These are phyloP conservation scores for Lycium barbarum DNA, from an alignment of 257 asterid species.

Conservation along the genomic window DNA sequence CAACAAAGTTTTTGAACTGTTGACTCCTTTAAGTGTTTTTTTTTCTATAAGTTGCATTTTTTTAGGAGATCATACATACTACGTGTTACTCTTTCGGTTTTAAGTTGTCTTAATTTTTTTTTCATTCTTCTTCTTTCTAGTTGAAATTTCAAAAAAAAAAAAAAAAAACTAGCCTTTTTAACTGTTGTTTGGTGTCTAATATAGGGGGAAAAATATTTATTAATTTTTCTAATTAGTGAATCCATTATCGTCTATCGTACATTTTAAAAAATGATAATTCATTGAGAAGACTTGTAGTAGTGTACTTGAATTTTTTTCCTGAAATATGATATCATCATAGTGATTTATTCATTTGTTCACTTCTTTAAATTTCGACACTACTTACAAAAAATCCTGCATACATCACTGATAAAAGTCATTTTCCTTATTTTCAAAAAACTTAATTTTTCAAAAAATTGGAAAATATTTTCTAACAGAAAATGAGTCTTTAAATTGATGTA, in stretches of 20 bases:
- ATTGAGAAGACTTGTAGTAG: background rate
- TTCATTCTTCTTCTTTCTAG: background rate
- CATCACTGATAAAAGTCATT: background rate
- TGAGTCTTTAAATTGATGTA: no score
- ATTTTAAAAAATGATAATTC: background rate
- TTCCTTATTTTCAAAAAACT: no score
- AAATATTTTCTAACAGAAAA: no score
- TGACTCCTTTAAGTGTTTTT: background rate
- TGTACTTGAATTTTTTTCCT: no score
- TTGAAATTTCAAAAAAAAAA: background rate
- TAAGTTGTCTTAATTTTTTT: background rate
- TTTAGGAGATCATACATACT: background rate
- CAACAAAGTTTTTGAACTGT: background rate
- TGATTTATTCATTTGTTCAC: no score
- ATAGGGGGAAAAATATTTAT: background rate
- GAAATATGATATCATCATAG: no score
- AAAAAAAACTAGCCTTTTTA: no score
- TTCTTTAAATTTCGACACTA: background rate
- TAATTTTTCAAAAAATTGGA: no score
- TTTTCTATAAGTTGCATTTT: no score
- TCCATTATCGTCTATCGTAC: background rate
- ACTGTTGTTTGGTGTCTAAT: background rate
- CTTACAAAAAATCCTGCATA: background rate
- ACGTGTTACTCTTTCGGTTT: background rate
- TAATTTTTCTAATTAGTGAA: background rate